Base-by-base conservation (phyloP, 1,139 yeast species). In the Pichia sp. region DNA sequence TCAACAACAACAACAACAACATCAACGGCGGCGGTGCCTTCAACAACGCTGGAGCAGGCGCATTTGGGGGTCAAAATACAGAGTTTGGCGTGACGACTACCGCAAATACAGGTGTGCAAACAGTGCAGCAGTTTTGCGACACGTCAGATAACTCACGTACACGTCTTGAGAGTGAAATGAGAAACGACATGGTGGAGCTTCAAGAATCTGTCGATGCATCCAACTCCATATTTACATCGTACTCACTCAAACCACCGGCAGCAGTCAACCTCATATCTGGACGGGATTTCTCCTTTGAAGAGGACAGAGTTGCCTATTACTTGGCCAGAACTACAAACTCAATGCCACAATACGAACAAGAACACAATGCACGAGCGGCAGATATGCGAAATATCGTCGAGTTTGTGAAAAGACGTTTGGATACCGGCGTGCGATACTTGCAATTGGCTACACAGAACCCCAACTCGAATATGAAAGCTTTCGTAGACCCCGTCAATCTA, bases 281-380 rank as follows among this genome's bases (percentile, higher is more conserved):
- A 0, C 56, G 80, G 45, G 85, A 78, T 46, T 51, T 69, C 21
- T 75, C 83, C 0, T 64, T 61, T 24, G 84, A 77, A 45, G 85
- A 78, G 48, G 57, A 63, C 26, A 57, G 83, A 37, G 58, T 67
- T 38, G 66, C 64, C 43, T 74, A 63, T 41, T 58, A 64, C 45
- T 63, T 67, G 35, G 74, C 79, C 0, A 55, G 50, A 32, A 52
- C 58, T 13, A 51, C 54, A 11, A 67, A 67, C 36, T 50, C 54
- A 0, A 15, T 69, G 4, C 56, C 61, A 1, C 64, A 60, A 18
- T 69, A 65, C 45, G 69, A 66, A 29, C 55, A 55, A 22, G 64
- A 62, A 35, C 51, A 74, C 35, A 50, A 50, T 6, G 61, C 65
- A 12, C 60, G 80, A 46, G 50, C 52, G 21, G 52, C 57, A 9